Conservation (phyloP, 805 yeast genomes). For the Ogataea populi-albae region DNA sequence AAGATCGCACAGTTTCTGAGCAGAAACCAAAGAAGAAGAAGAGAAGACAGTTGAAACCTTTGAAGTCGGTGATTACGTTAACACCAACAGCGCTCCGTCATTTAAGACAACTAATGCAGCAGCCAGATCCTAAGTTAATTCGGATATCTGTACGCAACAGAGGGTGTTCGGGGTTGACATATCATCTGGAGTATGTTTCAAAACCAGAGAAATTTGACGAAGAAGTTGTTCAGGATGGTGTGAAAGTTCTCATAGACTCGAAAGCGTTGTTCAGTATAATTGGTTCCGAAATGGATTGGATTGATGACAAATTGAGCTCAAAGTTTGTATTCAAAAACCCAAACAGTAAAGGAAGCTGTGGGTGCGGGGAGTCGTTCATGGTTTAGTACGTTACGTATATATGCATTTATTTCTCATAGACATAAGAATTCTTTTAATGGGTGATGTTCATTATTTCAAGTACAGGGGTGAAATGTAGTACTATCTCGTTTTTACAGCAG, state of each 20-base stretch:
- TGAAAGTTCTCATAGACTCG: slow-evolving; percentile 88
- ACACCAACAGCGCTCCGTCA: slow-evolving; percentile 75
- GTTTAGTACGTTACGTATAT: too few species aligned
- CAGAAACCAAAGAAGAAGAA: slow-evolving; percentile 21
- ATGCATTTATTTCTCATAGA: too few species aligned
- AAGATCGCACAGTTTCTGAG: slow-evolving; percentile 1
- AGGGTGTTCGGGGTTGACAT: slow-evolving; percentile 95
- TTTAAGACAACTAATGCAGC: slow-evolving; percentile 60
- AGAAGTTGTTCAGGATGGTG: slow-evolving; percentile 88
- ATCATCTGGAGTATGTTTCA: slow-evolving; percentile 85
- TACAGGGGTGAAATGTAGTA: too few species aligned
- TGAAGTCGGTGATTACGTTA: slow-evolving; percentile 85
- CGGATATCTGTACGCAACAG: slow-evolving; percentile 93
- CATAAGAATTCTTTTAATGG: too few species aligned
- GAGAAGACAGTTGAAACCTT: slow-evolving; percentile 73
- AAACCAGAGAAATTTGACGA: slow-evolving; percentile 96
- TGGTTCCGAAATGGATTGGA: slow-evolving; percentile 98
- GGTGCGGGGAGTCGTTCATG: slow-evolving; percentile 99
- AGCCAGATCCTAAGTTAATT: slow-evolving; percentile 85
- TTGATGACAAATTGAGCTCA: slow-evolving; percentile 85
- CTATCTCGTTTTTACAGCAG: too few species aligned
- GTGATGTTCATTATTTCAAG: too few species aligned
- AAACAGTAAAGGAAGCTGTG: slow-evolving; percentile 96
- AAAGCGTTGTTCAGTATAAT: slow-evolving; percentile 94
- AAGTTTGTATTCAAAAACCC: slow-evolving; percentile 94